A percentile compares a stretch with the other conserved stretches of the same genome.
These are phyloP conservation scores for Tubosaeta brunneosetosa DNA, from an alignment of 768 basidiomycete genomes.

Conservation along the genomic window DNA sequence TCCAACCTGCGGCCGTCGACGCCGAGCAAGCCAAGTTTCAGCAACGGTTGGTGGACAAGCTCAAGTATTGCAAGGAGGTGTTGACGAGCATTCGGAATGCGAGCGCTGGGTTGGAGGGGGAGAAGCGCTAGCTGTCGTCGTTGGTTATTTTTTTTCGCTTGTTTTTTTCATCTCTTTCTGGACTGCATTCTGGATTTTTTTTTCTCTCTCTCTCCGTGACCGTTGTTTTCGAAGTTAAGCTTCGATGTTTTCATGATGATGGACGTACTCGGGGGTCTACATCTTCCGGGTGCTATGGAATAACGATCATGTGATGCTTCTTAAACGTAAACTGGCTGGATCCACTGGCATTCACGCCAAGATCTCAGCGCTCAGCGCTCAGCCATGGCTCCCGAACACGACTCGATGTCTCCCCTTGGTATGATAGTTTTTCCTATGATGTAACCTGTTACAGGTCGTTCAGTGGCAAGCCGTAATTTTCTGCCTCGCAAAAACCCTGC, in stretches of 20 bases:
- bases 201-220: background rate
- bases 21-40: conserved; percentile 57
- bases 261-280: no score
- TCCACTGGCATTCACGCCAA: no score
- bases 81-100: conserved; percentile 64
- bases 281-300: no score
- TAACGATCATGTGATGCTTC: no score
- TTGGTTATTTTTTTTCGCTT: background rate
- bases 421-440: no score
- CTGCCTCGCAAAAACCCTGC: no score
- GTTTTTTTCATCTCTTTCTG: background rate
- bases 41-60: conserved; percentile 66
- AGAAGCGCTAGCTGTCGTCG: background rate
- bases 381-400: no score
- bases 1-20: conserved; percentile 40
- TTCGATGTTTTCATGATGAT: background rate
- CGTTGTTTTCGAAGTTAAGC: background rate
- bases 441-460: no score
- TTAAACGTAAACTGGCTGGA: no score
- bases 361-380: no score
- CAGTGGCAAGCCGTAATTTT: no score
- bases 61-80: conserved; percentile 85
- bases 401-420: no score
- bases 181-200: background rate
- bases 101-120: conserved; percentile 36